Conservation (phyloP, 1,139 yeast genomes). For the Blastobotrys raffinosifermentans region DNA sequence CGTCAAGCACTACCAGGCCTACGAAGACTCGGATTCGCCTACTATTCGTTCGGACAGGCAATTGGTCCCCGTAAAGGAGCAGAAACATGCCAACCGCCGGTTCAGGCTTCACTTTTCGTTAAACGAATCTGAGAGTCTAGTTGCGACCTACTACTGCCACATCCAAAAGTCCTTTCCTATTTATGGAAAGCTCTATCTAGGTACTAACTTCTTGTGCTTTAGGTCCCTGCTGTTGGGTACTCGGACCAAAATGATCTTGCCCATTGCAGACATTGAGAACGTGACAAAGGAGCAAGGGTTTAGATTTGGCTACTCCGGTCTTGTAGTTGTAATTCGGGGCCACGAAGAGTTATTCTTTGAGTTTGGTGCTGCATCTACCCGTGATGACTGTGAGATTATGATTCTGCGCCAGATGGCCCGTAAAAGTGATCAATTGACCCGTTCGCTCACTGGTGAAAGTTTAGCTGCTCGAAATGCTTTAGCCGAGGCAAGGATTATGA, state of each 20-base stretch:
- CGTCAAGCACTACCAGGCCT: constrained; percentile 54
- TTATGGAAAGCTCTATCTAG: constrained; percentile 76
- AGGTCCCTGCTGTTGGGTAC: constrained; percentile 76
- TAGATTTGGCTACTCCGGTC: constrained; percentile 60
- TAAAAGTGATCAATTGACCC: neutral
- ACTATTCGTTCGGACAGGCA: constrained; percentile 37
- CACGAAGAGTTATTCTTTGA: constrained; percentile 74
- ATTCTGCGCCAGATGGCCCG: constrained; percentile 47
- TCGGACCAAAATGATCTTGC: constrained; percentile 77
- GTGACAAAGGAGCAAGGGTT: constrained; percentile 62
- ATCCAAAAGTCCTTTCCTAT: constrained; percentile 66
- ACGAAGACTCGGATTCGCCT: constrained; percentile 16
- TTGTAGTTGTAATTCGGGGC: constrained; percentile 62
- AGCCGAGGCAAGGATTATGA: neutral
- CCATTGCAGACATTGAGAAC: constrained; percentile 63
- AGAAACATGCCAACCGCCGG: constrained; percentile 44
- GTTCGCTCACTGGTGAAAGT: neutral
- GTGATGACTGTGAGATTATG: constrained; percentile 68
- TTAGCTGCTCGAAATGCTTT: neutral
- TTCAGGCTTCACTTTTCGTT: constrained; percentile 66
- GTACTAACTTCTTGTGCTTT: constrained; percentile 63
- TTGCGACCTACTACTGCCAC: constrained; percentile 69
- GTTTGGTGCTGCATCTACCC: constrained; percentile 55
- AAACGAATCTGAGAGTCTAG: constrained; percentile 43
- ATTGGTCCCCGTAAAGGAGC: constrained; percentile 42